Percentiles rank a stretch among this genome's conserved stretches.
These are phyloP conservation scores for Lipomyces spencermartinsiae DNA, from an alignment of 805 yeast species.

Conservation along the genomic window DNA sequence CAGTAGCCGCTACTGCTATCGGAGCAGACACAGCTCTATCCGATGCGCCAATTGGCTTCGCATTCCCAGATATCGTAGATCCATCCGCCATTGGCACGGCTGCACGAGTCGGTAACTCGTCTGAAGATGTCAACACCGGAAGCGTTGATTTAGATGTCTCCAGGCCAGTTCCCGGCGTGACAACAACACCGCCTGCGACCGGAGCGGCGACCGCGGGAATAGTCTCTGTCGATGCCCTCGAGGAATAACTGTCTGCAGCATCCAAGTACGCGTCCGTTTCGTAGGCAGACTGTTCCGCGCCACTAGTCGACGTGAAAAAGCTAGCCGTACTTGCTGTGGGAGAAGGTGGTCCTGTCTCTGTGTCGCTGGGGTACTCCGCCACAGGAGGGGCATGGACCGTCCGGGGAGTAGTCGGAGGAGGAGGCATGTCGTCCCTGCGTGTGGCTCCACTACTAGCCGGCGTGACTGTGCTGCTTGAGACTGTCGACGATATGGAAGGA, in stretches of 20 bases:
- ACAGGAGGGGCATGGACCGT: conserved; percentile 10
- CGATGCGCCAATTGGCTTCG: background rate
- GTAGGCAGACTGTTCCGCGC: conserved; percentile 8
- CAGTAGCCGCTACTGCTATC: conserved; percentile 1
- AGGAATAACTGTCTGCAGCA: conserved; percentile 17
- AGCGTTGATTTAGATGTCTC: background rate
- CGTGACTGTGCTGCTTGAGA: conserved; percentile 9
- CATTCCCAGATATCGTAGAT: conserved; percentile 4
- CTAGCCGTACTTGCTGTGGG: conserved; percentile 34
- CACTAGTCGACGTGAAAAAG: conserved; percentile 25
- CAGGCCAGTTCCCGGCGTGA: background rate
- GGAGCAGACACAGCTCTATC: conserved; percentile 14
- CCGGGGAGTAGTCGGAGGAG: conserved; percentile 16
- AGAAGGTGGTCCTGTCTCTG: conserved; percentile 15
- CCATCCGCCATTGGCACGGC: background rate
- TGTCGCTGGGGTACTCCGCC: background rate
- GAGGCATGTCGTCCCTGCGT: conserved; percentile 19
- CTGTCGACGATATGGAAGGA: conserved; percentile 24
- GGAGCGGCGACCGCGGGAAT: conserved; percentile 26
- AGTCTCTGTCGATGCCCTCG: conserved; percentile 17
- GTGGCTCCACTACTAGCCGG: conserved; percentile 11
- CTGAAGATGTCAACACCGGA: background rate
- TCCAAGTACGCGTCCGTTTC: conserved; percentile 22
- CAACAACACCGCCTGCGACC: conserved; percentile 7
- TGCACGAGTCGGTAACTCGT: background rate